Evolutionary conservation across 805 yeast genomes (phyloP).

Genomic region (Spencermartinsiella europaea): DNA sequence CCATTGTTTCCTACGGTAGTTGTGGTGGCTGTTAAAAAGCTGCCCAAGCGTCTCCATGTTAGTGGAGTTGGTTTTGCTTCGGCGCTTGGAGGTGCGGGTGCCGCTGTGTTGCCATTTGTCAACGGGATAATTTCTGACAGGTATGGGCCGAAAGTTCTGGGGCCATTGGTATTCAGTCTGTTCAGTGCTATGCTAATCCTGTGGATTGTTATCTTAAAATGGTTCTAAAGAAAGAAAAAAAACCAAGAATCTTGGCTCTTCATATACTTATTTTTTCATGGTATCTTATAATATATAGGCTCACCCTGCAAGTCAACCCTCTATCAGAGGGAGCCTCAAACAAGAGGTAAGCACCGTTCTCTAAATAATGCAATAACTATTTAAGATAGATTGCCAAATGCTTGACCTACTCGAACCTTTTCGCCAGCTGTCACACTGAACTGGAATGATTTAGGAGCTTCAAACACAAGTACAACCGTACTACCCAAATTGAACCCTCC

Average conservation of each 20-base stretch:
- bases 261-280: background rate
- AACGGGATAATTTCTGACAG: constrained; percentile 46
- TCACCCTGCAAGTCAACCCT: no score
- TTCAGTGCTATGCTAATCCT: constrained; percentile 21
- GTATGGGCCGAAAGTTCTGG: constrained; percentile 23
- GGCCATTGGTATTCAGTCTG: constrained; percentile 23
- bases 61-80: constrained; percentile 69
- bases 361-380: no score
- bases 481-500: constrained; percentile 97
- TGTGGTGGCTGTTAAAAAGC: constrained; percentile 52
- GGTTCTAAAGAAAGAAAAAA: constrained; percentile 7
- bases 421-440: constrained; percentile 71
- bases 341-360: no score
- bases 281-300: background rate
- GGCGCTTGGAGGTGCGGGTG: constrained; percentile 79
- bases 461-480: constrained; percentile 94
- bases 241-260: background rate
- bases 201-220: constrained; percentile 20
- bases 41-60: constrained; percentile 58
- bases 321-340: no score
- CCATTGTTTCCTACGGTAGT: constrained; percentile 72
- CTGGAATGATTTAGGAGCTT: constrained; percentile 79
- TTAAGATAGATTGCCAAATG: constrained; percentile 18
- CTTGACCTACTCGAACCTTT: constrained; percentile 77
- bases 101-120: constrained; percentile 65